These are phyloP conservation scores for Kentomonas sorsogonicus DNA, from an alignment of 208 protist species.

Conservation along the genomic window DNA sequence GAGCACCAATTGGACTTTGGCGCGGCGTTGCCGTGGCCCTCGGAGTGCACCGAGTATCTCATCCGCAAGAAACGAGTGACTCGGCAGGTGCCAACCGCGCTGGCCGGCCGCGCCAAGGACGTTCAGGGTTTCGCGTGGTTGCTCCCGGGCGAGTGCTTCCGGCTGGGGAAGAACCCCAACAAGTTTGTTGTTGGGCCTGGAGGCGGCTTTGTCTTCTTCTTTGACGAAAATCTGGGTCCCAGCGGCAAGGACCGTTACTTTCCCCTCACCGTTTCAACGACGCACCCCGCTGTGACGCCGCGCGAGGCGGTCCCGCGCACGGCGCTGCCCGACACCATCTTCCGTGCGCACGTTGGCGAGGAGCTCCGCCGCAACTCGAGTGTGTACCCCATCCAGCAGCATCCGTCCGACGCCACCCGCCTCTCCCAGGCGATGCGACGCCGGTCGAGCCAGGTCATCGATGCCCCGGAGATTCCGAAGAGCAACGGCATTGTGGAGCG, in stretches of 20 bases:
- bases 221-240: conserved; percentile 49
- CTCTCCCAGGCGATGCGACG: conserved; percentile 11
- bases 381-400: too few species aligned
- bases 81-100: conserved; percentile 39
- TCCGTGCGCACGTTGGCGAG: conserved; percentile 31
- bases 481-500: conserved; percentile 21
- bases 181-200: conserved; percentile 42
- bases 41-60: conserved; percentile 54
- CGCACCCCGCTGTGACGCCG: conserved; percentile 38
- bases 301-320: conserved; percentile 35
- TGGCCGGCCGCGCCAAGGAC: conserved; percentile 31
- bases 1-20: conserved; percentile 44
- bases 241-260: conserved; percentile 75
- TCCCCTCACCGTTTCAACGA: conserved; percentile 47
- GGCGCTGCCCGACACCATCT: conserved; percentile 44
- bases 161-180: conserved; percentile 36
- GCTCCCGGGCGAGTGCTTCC: conserved; percentile 54
- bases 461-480: conserved; percentile 16
- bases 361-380: conserved; percentile 10
- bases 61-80: conserved; percentile 47
- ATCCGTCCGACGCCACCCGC: not conserved
- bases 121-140: conserved; percentile 75
- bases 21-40: conserved; percentile 65
- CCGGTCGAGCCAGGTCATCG: conserved; percentile 17
- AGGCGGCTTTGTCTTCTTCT: conserved; percentile 82